Percentiles rank a stretch among this genome's conserved stretches.
Conservation (phyloP, 345 rosid species). For the Leavenworthia alabamica region DNA sequence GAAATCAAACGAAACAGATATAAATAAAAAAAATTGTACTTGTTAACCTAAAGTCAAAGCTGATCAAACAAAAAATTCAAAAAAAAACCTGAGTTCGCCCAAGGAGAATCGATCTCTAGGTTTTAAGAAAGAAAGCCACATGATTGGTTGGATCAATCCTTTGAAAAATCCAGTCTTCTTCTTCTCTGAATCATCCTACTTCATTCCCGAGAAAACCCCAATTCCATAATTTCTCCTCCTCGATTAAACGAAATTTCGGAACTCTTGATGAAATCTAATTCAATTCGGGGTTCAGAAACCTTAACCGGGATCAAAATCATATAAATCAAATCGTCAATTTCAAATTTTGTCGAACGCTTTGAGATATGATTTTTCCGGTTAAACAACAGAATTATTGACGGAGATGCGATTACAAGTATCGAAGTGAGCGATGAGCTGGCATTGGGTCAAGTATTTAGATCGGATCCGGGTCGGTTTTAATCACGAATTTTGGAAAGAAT, state of each 20-base stretch:
- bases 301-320: constrained; percentile 15
- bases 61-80: background rate
- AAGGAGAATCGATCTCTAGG: constrained; percentile 93
- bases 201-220: constrained; percentile 26
- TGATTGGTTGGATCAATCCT: constrained; percentile 44
- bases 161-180: constrained; percentile 20
- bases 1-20: background rate
- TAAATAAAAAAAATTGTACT: background rate
- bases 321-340: background rate
- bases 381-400: constrained; percentile 18
- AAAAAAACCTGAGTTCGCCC: constrained; percentile 78
- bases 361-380: constrained; percentile 10
- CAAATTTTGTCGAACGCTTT: constrained; percentile 10
- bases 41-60: background rate
- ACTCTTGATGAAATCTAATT: constrained; percentile 6
- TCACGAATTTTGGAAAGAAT: background rate
- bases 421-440: constrained; percentile 29
- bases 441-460: constrained; percentile 12
- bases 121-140: constrained; percentile 87
- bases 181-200: constrained; percentile 29
- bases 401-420: background rate
- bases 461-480: constrained; percentile 19
- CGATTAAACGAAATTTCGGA: background rate
- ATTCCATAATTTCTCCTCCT: constrained; percentile 13
- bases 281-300: constrained; percentile 14